Evolutionary conservation across 2,329 filamentous ascomycete species (phyloP).

Genomic region (Sporothrix curviconia): DNA sequence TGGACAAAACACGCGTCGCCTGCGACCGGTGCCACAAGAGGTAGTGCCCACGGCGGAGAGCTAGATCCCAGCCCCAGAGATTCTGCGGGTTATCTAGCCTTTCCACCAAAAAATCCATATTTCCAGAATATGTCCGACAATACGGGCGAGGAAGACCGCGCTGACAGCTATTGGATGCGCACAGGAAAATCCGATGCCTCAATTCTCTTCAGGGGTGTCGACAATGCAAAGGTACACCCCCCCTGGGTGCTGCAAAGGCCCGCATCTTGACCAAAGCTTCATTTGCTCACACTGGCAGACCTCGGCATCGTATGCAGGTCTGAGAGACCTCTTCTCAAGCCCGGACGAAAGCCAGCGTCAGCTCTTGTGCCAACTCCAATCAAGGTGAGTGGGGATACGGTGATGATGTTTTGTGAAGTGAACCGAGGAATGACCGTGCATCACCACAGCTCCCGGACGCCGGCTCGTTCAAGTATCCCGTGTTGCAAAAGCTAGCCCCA

Average conservation of each 20-base stretch:
- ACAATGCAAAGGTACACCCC: not conserved
- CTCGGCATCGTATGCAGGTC: not conserved
- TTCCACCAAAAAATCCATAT: too few relatives aligned
- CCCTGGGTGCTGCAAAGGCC: too few relatives aligned
- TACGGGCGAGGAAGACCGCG: not conserved
- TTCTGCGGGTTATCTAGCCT: too few relatives aligned
- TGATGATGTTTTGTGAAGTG: too few relatives aligned
- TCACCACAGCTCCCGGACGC: not conserved
- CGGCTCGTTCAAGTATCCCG: not conserved
- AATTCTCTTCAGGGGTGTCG: not conserved
- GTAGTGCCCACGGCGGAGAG: not conserved
- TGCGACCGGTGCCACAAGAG: conserved; percentile 3
- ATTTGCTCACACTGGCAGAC: too few relatives aligned
- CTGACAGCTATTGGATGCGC: not conserved
- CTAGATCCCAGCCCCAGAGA: not conserved
- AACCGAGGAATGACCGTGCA: too few relatives aligned
- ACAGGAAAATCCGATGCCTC: conserved; percentile 2
- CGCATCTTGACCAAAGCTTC: too few relatives aligned
- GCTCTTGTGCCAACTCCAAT: not conserved
- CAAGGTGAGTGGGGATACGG: too few relatives aligned
- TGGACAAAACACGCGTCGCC: not conserved
- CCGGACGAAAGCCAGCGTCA: conserved; percentile 2
- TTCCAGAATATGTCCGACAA: not conserved
- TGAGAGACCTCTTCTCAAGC: not conserved
- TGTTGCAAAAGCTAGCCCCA: not conserved